These are phyloP conservation scores for Thermothelomyces thermophilus DNA, from an alignment of 2,329 filamentous ascomycete genomes.

Conservation along the genomic window DNA sequence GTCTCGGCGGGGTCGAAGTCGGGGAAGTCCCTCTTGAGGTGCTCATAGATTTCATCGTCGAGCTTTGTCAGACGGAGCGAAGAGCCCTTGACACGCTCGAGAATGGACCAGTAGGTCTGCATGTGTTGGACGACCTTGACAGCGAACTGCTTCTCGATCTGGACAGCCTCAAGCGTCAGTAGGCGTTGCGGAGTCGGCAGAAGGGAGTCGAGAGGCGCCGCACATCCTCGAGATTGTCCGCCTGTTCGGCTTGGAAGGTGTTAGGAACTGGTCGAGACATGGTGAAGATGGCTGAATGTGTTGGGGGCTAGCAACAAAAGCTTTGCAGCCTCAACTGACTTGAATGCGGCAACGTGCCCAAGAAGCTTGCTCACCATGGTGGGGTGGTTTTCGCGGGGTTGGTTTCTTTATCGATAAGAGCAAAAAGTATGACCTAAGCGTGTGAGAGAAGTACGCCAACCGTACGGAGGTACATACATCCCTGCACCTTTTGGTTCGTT, in stretches of 20 bases:
- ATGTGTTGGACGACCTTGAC: conserved; percentile 97
- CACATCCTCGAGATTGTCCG: conserved; percentile 50
- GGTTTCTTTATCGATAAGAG: neutral
- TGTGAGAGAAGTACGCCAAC: too few relatives aligned
- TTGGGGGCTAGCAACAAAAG: neutral
- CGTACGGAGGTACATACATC: too few relatives aligned
- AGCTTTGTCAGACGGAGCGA: conserved; percentile 83
- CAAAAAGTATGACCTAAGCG: too few relatives aligned
- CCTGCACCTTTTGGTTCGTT: too few relatives aligned
- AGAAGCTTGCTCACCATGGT: neutral
- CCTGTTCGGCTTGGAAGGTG: conserved; percentile 53
- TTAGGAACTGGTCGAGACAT: conserved; percentile 41
- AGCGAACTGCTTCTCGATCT: conserved; percentile 99
- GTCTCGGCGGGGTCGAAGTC: conserved; percentile 79
- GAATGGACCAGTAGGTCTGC: conserved; percentile 93
- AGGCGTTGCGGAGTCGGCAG: neutral
- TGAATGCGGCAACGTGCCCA: neutral
- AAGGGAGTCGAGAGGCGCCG: conserved; percentile 28
- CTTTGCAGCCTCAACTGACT: neutral
- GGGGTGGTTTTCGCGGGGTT: neutral
- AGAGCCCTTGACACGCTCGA: conserved; percentile 87
- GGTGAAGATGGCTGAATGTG: conserved; percentile 4
- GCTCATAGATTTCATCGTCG: conserved; percentile 89
- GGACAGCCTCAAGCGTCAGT: conserved; percentile 3
- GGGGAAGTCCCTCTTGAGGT: conserved; percentile 82